Base-by-base conservation (phyloP, 495 filamentous ascomycete species). In the Penicillium longicatenatum region DNA sequence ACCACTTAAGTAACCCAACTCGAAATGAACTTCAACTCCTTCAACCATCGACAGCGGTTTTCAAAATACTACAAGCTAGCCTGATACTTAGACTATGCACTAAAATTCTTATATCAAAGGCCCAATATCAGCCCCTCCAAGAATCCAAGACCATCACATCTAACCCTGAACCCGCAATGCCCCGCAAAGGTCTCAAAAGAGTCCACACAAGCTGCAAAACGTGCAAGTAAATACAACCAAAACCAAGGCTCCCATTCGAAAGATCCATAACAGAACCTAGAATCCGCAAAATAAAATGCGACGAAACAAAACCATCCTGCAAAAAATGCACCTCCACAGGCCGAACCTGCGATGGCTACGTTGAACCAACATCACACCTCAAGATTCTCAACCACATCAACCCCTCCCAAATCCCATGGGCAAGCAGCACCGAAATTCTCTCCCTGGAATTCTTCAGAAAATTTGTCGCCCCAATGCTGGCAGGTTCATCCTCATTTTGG, bases 401-500 rank as follows among this genome's bases (percentile, higher is more conserved):
- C 2, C 46, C 46, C 2, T 49, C 46, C 2, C 29, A 29, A 17
- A 29, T 16, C 2, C 20, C 46, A 8, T 49, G 46, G 46, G 46
- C 21, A 1, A 22, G 11, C 1, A 12, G 4, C 11, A 17, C 12
- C 12, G 46, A 49, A 31, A n/a, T n/a, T n/a, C 46, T 22, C 17
- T 11, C n/a, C 21, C 14, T 49, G 1, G 29, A 31, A 29, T 49
- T 8, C 21, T 49, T 29, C 29, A 3, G 46, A 0, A 1, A 31
- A 29, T 29, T 30, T 6, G 46, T 49, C 10, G 46, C 24, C 12
- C 46, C 46, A 7, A 49, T 31, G 22, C 21, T 49, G 2, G 24
- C 46, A 30, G 24, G 46, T 21, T 22, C 46, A 21, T 26, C 26
- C 9, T 17, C 46, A 49, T 49, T 49, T 14, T 49, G 46, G 46